Conservation (phyloP, 306 rosid genomes). For the Pterocarpus santalinus region DNA sequence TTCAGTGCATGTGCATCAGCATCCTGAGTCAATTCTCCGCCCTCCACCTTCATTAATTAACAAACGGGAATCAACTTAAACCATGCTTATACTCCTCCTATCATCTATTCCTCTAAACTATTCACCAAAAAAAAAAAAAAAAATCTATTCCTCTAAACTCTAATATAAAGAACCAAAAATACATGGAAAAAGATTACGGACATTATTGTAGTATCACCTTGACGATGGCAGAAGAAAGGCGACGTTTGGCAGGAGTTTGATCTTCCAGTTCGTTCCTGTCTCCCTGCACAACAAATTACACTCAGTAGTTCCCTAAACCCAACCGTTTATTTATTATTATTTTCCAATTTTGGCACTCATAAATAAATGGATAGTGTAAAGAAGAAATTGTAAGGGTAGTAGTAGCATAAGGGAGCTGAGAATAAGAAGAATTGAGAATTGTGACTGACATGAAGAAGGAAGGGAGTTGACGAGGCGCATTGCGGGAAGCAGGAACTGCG, state of each 20-base stretch:
- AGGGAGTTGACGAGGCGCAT: slow-evolving; percentile 73
- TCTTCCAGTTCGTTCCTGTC: slow-evolving; percentile 74
- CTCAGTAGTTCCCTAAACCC: background rate
- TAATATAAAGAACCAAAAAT: background rate
- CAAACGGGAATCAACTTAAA: background rate
- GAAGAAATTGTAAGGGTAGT: too few species aligned
- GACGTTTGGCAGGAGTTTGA: slow-evolving; percentile 79
- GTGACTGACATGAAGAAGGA: slow-evolving; percentile 66
- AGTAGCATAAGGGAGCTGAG: background rate
- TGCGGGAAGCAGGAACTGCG: slow-evolving; percentile 45
- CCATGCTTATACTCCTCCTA: background rate
- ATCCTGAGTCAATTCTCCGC: slow-evolving; percentile 73
- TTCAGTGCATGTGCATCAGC: slow-evolving; percentile 58
- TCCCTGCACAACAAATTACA: slow-evolving; percentile 51
- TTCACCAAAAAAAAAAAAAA: too few species aligned
- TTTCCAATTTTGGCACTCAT: background rate
- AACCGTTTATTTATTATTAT: background rate
- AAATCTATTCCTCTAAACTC: background rate
- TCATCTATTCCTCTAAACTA: background rate
- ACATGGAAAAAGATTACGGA: background rate
- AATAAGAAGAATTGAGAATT: background rate
- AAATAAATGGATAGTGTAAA: background rate
- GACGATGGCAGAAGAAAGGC: slow-evolving; percentile 90
- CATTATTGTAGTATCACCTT: slow-evolving; percentile 54
- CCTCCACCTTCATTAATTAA: slow-evolving; percentile 66